These are phyloP conservation scores for Juncus inflexus DNA, from an alignment of 176 grass and related monocot genomes.

Conservation along the genomic window DNA sequence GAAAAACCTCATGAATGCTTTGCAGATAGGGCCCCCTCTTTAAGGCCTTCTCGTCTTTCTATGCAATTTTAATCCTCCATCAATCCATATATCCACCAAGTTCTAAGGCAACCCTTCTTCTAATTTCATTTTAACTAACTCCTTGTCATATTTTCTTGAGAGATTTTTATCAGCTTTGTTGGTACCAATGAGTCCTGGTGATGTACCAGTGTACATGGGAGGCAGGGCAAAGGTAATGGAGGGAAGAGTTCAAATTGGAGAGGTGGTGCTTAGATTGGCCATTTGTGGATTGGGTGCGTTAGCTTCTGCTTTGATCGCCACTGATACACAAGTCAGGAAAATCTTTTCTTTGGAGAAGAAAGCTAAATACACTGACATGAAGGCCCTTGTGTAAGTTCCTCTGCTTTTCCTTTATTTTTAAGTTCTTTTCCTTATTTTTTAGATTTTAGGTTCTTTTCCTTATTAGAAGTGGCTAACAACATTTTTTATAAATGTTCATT, in stretches of 20 bases:
- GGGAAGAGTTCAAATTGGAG: constrained; percentile 52
- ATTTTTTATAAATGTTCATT: neutral
- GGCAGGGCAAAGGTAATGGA: constrained; percentile 27
- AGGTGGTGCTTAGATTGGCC: constrained; percentile 45
- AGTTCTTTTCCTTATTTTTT: neutral
- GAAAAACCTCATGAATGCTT: constrained; percentile 4
- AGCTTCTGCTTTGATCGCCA: constrained; percentile 44
- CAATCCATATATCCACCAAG: neutral
- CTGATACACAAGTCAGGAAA: constrained; percentile 40
- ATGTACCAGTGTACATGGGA: constrained; percentile 13
- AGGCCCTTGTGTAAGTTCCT: constrained; percentile 51
- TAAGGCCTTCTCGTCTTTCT: constrained; percentile 8
- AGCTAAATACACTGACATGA: constrained; percentile 68
- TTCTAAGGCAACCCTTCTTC: neutral
- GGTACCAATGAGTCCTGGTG: constrained; percentile 21
- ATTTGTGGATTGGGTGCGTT: constrained; percentile 30
- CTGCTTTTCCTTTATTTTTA: neutral
- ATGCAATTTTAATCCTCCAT: constrained; percentile 21
- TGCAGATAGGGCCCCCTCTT: neutral
- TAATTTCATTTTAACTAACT: constrained; percentile 1
- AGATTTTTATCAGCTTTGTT: neutral
- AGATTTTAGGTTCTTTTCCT: neutral
- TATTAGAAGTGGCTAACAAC: too few species aligned
- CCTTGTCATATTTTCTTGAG: neutral
- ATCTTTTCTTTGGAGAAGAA: constrained; percentile 58